These are phyloP conservation scores for Carpinus fangiana DNA, from an alignment of 306 rosid species.

Conservation along the genomic window DNA sequence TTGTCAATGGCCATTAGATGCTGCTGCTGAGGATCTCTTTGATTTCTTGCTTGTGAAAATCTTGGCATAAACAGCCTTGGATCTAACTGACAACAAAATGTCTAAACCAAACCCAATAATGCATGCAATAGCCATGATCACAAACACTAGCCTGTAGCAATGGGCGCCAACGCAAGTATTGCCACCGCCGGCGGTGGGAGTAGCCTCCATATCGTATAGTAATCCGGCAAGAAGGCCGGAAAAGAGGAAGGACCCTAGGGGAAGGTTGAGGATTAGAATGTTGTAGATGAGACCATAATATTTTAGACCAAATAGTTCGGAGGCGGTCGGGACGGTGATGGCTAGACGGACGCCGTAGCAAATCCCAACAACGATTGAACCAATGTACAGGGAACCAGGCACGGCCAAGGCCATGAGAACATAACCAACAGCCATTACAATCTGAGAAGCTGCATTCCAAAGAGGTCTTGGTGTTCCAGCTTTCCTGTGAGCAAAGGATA, in stretches of 20 bases:
- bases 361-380: slow-evolving; percentile 67
- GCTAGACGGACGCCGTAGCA: slow-evolving; percentile 85
- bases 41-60: slow-evolving; percentile 57
- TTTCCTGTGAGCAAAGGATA: slow-evolving; percentile 33
- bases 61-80: slow-evolving; percentile 59
- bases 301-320: slow-evolving; percentile 84
- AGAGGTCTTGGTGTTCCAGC: slow-evolving; percentile 79
- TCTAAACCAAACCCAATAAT: slow-evolving; percentile 74
- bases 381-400: slow-evolving; percentile 85
- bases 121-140: slow-evolving; percentile 73
- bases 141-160: slow-evolving; percentile 72
- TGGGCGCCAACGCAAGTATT: slow-evolving; percentile 86
- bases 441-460: slow-evolving; percentile 72
- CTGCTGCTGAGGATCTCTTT: slow-evolving; percentile 26
- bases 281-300: slow-evolving; percentile 79
- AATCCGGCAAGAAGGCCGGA: slow-evolving; percentile 86
- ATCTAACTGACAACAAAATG: slow-evolving; percentile 57
- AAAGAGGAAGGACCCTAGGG: slow-evolving; percentile 90
- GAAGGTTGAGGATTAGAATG: slow-evolving; percentile 83
- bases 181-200: slow-evolving; percentile 65
- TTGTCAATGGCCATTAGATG: slow-evolving; percentile 19
- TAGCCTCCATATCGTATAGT: slow-evolving; percentile 83
- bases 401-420: slow-evolving; percentile 66
- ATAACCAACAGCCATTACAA: slow-evolving; percentile 84
- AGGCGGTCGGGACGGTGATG: slow-evolving; percentile 75